Base-by-base conservation (phyloP, 2,329 filamentous ascomycete genomes). In the Penicillium oxalicum region DNA sequence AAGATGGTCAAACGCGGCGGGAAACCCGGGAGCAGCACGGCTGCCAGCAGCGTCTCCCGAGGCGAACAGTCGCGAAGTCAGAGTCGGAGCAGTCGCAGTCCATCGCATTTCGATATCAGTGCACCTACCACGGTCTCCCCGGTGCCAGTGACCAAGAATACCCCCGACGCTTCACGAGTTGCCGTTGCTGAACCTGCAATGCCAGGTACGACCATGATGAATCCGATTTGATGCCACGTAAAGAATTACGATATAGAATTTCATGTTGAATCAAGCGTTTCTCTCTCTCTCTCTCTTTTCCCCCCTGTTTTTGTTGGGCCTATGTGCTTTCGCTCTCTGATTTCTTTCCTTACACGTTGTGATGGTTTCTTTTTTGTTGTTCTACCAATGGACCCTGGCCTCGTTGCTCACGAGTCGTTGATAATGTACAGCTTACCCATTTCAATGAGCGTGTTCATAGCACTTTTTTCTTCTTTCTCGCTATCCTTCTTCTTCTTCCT, bases 1-100 rank as follows among this genome's bases (percentile, higher is more conserved):
- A 88, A 85, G 62, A 93, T 96, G 84, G 88, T 91, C 79, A 91
- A 87, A 70, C 80, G 89, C 43, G 86, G 86, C 6, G 63, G 65
- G 0, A 72, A 71, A 46, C 58, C 62, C 1, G 59, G 56, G 5
- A 68, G 65, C 43, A 70, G 66, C 51, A 63, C 61, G 1, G 61
- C 57, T 8, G 64, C 61, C 9, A 66, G 60, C 41, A 65, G 50
- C 9, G 54, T 59, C 0, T 61, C 61, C 12, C 51, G 58, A 32
- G 60, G 56, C 1, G 64, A 64, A 13, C 60, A 52, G 39, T 67
- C 66, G 3, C 57, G 51, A 9, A 68, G 64, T 38, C 65, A 62
- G 9, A 65, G 61, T 38, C 65, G 62, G 9, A 65, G 61, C 9
- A 65, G 62, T 56, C 61, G 57, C 41, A 63, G 54, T 25, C 52